Evolutionary conservation across 2,329 filamentous ascomycete species (phyloP).

Genomic region (Colletotrichum plurivorum): DNA sequence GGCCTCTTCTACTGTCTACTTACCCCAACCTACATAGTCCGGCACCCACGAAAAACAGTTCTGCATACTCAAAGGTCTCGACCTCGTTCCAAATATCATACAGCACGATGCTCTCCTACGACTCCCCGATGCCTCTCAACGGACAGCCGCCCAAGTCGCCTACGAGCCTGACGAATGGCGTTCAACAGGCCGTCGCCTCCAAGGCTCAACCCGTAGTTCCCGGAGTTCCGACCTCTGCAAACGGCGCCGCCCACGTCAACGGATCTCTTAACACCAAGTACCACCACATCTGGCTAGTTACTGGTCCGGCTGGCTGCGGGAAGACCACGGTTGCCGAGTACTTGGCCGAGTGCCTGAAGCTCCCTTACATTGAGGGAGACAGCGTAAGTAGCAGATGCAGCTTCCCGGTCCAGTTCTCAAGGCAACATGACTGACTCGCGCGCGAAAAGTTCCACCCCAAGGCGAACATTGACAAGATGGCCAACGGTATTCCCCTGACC

Average conservation of each 20-base stretch:
- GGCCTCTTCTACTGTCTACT: neutral
- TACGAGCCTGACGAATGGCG: conserved; percentile 44
- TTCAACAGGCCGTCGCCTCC: conserved; percentile 47
- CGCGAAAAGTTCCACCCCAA: conserved; percentile 77
- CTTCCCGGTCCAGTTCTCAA: neutral
- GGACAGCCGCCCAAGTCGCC: conserved; percentile 51
- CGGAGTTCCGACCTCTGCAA: conserved; percentile 41
- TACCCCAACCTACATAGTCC: neutral
- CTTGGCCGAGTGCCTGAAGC: conserved; percentile 71
- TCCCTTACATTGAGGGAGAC: conserved; percentile 85
- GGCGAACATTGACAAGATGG: conserved; percentile 93
- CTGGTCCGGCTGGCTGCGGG: conserved; percentile 83
- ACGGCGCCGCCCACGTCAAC: conserved; percentile 49
- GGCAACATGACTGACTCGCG: conserved; percentile 44
- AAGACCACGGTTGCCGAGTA: conserved; percentile 82
- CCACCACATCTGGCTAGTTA: conserved; percentile 86
- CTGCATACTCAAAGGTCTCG: neutral
- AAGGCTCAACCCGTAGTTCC: conserved; percentile 41
- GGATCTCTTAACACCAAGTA: conserved; percentile 52
- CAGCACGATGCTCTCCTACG: conserved; percentile 64
- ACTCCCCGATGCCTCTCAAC: conserved; percentile 61
- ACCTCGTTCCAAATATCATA: neutral
- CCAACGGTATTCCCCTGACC: conserved; percentile 83
- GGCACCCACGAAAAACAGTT: too few relatives aligned
- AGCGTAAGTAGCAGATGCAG: conserved; percentile 68